A percentile compares a stretch with the other conserved stretches of the same genome.
Conservation (phyloP, 805 yeast species). For the Kurtzmaniella fragi region DNA sequence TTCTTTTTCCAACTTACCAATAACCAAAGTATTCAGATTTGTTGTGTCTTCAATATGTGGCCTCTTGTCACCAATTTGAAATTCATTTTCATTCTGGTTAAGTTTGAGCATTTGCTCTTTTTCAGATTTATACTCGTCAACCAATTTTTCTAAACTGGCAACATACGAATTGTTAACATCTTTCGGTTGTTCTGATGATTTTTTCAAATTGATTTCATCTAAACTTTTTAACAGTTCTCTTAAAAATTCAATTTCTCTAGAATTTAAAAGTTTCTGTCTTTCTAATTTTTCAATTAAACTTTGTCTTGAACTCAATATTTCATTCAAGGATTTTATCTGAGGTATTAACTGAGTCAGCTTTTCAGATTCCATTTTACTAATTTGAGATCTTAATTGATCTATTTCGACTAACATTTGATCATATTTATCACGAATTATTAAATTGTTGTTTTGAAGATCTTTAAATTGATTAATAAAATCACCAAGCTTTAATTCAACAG, state of each 20-base stretch:
- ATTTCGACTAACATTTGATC: conserved; percentile 16
- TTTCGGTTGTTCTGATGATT: conserved; percentile 12
- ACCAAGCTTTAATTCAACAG: conserved; percentile 19
- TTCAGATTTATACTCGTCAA: conserved; percentile 53
- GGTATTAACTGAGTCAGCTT: conserved; percentile 8
- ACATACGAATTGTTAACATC: conserved; percentile 25
- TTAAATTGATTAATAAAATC: conserved; percentile 36
- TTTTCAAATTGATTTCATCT: conserved; percentile 27
- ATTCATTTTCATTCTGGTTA: conserved; percentile 16
- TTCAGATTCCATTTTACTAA: conserved; percentile 2
- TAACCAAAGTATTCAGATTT: conserved; percentile 11
- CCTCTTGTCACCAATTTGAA: conserved; percentile 17
- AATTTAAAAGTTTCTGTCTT: conserved; percentile 47
- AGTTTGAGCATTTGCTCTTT: conserved; percentile 28
- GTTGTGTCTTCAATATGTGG: conserved; percentile 17
- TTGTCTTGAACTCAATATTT: conserved; percentile 10
- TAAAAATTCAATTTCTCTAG: conserved; percentile 54
- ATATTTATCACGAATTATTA: conserved; percentile 34
- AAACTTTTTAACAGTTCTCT: conserved; percentile 51
- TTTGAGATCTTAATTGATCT: conserved; percentile 7
- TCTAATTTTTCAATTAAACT: conserved; percentile 34
- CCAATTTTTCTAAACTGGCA: conserved; percentile 40
- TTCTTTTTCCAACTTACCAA: conserved; percentile 31
- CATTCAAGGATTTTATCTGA: conserved; percentile 10
- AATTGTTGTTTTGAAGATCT: conserved; percentile 22